A percentile compares a stretch with the other conserved stretches of the same genome.
Conservation (phyloP, 208 protist genomes). For the Leishmania mexicana region DNA sequence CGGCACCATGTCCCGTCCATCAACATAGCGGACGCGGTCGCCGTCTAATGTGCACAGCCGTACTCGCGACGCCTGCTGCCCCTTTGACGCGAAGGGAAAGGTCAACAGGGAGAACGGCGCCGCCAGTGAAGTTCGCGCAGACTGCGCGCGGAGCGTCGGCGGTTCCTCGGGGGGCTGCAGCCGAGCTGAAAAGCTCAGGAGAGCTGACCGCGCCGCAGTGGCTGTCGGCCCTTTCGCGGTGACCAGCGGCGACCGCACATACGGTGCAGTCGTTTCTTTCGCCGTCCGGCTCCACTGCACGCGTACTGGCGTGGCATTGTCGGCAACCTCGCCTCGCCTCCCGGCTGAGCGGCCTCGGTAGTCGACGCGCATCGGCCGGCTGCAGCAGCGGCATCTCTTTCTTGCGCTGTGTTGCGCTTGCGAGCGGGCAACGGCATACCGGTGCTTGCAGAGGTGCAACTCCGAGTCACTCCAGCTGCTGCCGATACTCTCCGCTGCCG, state of each 20-base stretch:
- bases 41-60: conserved; percentile 28
- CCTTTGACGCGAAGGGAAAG: background rate
- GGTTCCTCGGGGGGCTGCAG: conserved; percentile 44
- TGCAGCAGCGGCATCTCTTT: conserved; percentile 26
- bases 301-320: background rate
- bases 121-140: conserved; percentile 2
- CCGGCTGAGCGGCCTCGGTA: background rate
- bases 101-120: conserved; percentile 6
- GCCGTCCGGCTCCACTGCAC: background rate
- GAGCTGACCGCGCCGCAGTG: background rate
- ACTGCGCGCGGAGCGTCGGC: conserved; percentile 6
- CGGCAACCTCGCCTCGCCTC: background rate
- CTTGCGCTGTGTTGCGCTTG: background rate
- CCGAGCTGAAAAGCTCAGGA: conserved; percentile 18
- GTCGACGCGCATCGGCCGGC: background rate
- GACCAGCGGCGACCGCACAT: background rate
- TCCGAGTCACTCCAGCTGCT: background rate
- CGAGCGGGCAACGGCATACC: background rate
- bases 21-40: conserved; percentile 5
- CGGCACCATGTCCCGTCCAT: background rate
- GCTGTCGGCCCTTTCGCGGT: background rate
- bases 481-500: background rate
- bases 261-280: background rate
- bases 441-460: background rate
- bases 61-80: conserved; percentile 7